Evolutionary conservation across 352 stramenopile genomes (phyloP), one percentile per base, ranked within the genome.

Genomic region (Nothophytophthora sp.): DNA sequence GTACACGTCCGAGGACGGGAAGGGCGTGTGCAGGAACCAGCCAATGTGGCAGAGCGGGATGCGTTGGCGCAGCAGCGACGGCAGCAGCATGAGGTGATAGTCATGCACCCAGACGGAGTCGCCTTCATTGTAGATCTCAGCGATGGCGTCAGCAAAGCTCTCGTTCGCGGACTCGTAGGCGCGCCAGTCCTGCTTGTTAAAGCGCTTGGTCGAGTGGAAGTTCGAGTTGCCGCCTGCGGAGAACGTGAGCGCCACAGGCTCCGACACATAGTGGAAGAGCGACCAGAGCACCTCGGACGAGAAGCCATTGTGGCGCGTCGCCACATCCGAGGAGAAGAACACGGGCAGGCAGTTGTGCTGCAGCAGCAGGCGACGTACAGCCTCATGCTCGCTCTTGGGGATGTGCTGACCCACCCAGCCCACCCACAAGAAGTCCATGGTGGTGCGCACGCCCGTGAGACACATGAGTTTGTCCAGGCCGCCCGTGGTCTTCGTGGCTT

Each of bases 241-340:
- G 15, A 70, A 59, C 12, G 64, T 71, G n/a, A 81, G 61, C 1
- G 76, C 63, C 19, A 84, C 67, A 0, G 80, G 75, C 50, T 91
- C 80, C 28, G 87, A 88, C 6, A 96, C 86, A 37, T 96, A 96
- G 65, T 96, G 88, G 47, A 96, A 96, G 8, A 96, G 66, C 35
- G 88, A 91, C 88, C 88, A 96, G n/a, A 96, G 64, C 42, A 96
- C 86, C 51, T 96, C 86, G 8, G 90, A 92, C 20, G 83, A 96
- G 50, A 96, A 96, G n/a, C 73, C 64, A 18, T 81, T 91, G 67
- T 96, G 90, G 49, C 83, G 82, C 15, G 76, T 88, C n/a, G 89
- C 82, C 35, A 93, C 78, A 18, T 96, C 76, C 3, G 81, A 79
- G 28, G 77, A 85, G 23, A 96, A 40, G 40, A 96, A 96, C n/a